phyloP scores from a whole-genome alignment of 345 rosid species.

The Boechera retrofracta region DNA sequence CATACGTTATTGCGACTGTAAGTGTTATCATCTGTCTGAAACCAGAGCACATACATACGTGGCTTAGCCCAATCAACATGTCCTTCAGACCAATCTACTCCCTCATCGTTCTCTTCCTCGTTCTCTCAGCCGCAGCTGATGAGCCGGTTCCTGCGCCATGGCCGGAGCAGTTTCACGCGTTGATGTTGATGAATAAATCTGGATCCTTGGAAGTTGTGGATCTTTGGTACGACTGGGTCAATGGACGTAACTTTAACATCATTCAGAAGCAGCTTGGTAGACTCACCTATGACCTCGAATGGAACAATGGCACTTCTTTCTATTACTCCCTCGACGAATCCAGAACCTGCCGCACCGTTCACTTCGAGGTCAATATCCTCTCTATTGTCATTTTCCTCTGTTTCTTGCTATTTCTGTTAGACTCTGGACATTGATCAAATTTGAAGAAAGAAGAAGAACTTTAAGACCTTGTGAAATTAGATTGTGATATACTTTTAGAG shows the following conservation, averaged over 20 bases:
- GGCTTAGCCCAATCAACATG: slow-evolving; percentile 18
- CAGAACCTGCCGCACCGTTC: slow-evolving; percentile 50
- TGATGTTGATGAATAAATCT: slow-evolving; percentile 62
- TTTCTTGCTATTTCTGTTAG: background rate
- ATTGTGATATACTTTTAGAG: background rate
- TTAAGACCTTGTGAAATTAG: background rate
- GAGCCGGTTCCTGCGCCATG: slow-evolving; percentile 60
- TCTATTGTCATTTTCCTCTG: background rate
- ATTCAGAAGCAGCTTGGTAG: slow-evolving; percentile 70
- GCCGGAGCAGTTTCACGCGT: slow-evolving; percentile 74
- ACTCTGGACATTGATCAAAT: background rate
- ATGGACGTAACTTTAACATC: slow-evolving; percentile 72
- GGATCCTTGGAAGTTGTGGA: slow-evolving; percentile 57
- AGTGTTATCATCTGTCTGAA: slow-evolving; percentile 7
- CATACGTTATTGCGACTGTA: background rate
- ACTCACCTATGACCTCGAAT: slow-evolving; percentile 60
- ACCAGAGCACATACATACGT: slow-evolving; percentile 11
- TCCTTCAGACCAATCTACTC: slow-evolving; percentile 18
- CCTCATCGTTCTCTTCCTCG: slow-evolving; percentile 29
- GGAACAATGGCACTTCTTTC: slow-evolving; percentile 74
- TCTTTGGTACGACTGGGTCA: slow-evolving; percentile 81
- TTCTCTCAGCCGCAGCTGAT: slow-evolving; percentile 7
- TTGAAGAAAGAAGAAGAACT: background rate
- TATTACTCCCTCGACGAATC: slow-evolving; percentile 55
- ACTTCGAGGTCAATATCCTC: slow-evolving; percentile 51